phyloP scores from a whole-genome alignment of 768 basidiomycete genomes.

The Serendipita vermifera region DNA sequence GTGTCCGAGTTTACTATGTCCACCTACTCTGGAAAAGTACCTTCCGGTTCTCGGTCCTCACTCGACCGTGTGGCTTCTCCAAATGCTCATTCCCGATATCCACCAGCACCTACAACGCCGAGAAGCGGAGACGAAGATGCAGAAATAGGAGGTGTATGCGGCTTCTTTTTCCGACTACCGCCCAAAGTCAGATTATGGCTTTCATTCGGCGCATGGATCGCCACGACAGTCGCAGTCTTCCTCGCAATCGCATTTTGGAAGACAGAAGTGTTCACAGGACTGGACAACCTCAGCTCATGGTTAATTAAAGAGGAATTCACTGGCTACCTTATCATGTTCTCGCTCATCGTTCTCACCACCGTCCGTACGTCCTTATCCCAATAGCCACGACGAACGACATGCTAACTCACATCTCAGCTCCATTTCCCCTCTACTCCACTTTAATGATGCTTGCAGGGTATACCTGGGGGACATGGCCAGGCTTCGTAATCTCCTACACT shows the following conservation, averaged over 20 bases:
- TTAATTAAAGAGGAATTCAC: slow-evolving; percentile 55
- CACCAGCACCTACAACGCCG: too few species aligned
- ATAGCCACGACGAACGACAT: background rate
- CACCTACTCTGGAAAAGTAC: too few species aligned
- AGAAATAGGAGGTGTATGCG: background rate
- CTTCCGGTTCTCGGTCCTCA: too few species aligned
- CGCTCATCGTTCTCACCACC: slow-evolving; percentile 73
- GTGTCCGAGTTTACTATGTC: too few species aligned
- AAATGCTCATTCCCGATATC: too few species aligned
- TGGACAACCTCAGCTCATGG: slow-evolving; percentile 72
- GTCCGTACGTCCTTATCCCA: slow-evolving; percentile 47
- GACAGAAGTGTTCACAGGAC: slow-evolving; percentile 67
- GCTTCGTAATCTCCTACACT: slow-evolving; percentile 75
- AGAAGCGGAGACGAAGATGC: too few species aligned
- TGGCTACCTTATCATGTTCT: slow-evolving; percentile 67
- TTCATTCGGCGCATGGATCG: slow-evolving; percentile 61
- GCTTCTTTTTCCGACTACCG: background rate
- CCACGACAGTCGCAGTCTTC: slow-evolving; percentile 65
- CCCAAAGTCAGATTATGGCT: slow-evolving; percentile 33
- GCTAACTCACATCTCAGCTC: slow-evolving; percentile 48
- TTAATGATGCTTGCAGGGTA: slow-evolving; percentile 87
- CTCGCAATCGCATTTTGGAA: slow-evolving; percentile 75
- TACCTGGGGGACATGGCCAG: slow-evolving; percentile 73
- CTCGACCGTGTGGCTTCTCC: too few species aligned
- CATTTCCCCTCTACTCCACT: slow-evolving; percentile 84